Base-by-base conservation (phyloP, 352 stramenopile genomes). In the Globisporangium barbulae region DNA sequence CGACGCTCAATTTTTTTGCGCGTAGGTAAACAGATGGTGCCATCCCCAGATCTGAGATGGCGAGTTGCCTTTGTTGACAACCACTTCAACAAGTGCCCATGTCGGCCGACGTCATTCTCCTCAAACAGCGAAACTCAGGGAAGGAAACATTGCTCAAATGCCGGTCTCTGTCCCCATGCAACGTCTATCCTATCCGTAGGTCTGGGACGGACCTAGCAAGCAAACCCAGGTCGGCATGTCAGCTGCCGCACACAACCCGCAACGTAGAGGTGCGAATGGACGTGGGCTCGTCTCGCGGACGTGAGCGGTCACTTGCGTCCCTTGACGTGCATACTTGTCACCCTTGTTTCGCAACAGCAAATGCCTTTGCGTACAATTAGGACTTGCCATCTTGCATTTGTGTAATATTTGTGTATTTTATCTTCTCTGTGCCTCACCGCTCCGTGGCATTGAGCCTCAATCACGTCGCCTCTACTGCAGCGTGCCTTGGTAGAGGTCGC, bases 401-500 rank as follows among this genome's bases (percentile, higher is more conserved):
- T 45, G 39, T 45, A n/a, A 45, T 45, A 45, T 45, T 45, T 45
- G 13, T 13, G 39, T 45, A 45, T n/a, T n/a, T n/a, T 45, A 45
- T 45, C 12, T 15, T 12, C 15, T 41, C 35, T 41, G 35, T 41
- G 35, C 10, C 35, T 41, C 35, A 19, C 35, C 35, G 9, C 35
- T 39, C 33, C 31, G 9, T 41, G 15, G 35, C 35, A 41, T 41
- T 41, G 2, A 41, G 9, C 35, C 35, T 41, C 35, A 15, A 41
- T 41, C 35, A 9, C 12, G 35, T 41, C 35, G 35, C 7, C 19
- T 57, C 42, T 52, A 72, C 59, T 71, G 69, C 52, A 78, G 45
- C 7, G 65, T 69, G 39, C 70, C 73, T 47, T 58, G 57, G 61
- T 81, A 73, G 41, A 90, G 69, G 52, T 90, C 79, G 17, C 71